A percentile compares a stretch with the other conserved stretches of the same genome.
Conservation (phyloP, 352 stramenopile species). For the Phytophthora palmivora region DNA sequence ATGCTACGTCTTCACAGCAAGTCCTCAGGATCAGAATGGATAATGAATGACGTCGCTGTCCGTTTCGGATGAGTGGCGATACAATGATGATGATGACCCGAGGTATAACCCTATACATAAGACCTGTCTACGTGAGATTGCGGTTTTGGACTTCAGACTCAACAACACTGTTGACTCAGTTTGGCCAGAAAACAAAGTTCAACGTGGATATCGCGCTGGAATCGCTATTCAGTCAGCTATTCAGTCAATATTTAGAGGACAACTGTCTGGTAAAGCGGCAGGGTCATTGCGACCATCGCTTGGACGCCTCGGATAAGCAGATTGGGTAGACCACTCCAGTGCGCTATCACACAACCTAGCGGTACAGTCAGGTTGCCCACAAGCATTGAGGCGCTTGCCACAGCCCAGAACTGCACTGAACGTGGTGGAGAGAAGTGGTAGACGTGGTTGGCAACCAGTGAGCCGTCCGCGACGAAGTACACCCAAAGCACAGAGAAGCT, state of each 20-base stretch:
- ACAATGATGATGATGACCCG: constrained; percentile 27
- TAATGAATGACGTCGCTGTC: constrained; percentile 17
- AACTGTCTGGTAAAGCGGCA: constrained; percentile 4
- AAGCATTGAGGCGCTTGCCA: constrained; percentile 40
- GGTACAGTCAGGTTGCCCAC: constrained; percentile 39
- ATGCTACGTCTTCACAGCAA: not conserved
- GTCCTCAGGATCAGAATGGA: constrained; percentile 13
- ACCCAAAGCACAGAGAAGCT: constrained; percentile 43
- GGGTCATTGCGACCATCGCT: not conserved
- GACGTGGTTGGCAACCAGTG: constrained; percentile 40
- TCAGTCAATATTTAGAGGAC: not conserved
- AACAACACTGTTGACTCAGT: too few species aligned
- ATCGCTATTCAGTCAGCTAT: too few species aligned
- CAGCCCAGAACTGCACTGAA: constrained; percentile 41
- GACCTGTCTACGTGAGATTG: constrained; percentile 13
- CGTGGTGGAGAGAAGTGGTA: constrained; percentile 50
- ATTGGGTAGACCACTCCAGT: constrained; percentile 31
- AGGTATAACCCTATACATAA: not conserved
- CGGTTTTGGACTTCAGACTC: constrained; percentile 5
- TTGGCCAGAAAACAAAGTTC: too few species aligned
- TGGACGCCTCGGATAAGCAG: constrained; percentile 20
- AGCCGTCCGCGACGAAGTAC: constrained; percentile 36
- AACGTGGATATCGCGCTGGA: too few species aligned
- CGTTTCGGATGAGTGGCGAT: constrained; percentile 16
- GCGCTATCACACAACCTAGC: constrained; percentile 33